phyloP scores from a whole-genome alignment of 441 rosid genomes.

The Flueggea neowawraea region DNA sequence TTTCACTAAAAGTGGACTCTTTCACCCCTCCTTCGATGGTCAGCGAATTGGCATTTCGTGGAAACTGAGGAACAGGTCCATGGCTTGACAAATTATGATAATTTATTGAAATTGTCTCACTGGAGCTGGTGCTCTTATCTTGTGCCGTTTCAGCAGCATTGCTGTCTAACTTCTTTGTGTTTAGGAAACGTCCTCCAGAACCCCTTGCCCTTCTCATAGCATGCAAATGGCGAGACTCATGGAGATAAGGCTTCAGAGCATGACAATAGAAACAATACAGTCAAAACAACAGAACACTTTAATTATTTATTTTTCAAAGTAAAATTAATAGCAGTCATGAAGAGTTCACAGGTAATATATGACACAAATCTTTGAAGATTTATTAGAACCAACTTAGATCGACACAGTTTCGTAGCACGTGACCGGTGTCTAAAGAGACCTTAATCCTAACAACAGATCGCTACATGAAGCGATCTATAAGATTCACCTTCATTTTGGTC shows the following conservation, averaged over 20 bases:
- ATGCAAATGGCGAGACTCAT: constrained; percentile 91
- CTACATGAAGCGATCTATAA: too few species aligned
- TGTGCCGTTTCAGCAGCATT: constrained; percentile 8
- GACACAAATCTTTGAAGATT: too few species aligned
- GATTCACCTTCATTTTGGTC: too few species aligned
- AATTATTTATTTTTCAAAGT: background rate
- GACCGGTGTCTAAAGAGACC: too few species aligned
- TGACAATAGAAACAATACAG: constrained; percentile 4
- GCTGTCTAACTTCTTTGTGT: constrained; percentile 35
- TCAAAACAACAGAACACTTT: background rate
- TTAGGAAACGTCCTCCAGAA: constrained; percentile 83
- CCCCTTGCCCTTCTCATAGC: constrained; percentile 87
- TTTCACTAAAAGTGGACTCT: constrained; percentile 4
- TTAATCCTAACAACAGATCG: too few species aligned
- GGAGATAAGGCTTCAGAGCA: constrained; percentile 78
- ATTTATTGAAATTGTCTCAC: constrained; percentile 4
- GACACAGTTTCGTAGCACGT: too few species aligned
- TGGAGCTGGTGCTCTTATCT: constrained; percentile 9
- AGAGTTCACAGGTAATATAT: too few species aligned
- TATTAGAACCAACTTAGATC: too few species aligned
- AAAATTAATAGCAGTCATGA: background rate
- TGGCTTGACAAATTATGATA: background rate
- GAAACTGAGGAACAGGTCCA: constrained; percentile 13
- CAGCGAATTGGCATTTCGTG: constrained; percentile 9
- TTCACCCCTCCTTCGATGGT: constrained; percentile 5